Conservation (phyloP, 345 rosid genomes). For the Anacardium occidentale region DNA sequence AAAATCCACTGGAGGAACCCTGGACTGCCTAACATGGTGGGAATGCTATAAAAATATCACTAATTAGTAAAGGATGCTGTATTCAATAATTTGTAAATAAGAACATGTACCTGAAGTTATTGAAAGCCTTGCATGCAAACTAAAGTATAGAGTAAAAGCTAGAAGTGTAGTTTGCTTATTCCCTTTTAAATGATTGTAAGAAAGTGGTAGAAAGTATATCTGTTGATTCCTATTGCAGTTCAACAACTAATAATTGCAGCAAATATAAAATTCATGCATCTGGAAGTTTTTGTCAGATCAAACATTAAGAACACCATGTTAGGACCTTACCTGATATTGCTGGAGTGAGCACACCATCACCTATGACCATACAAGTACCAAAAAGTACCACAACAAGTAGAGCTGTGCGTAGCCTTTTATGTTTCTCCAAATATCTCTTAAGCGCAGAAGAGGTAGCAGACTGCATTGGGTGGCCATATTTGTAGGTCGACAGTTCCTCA, state of each 20-base stretch:
- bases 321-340: slow-evolving; percentile 69
- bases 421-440: slow-evolving; percentile 71
- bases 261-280: background rate
- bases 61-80: background rate
- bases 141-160: background rate
- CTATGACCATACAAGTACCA: slow-evolving; percentile 92
- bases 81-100: background rate
- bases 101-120: background rate
- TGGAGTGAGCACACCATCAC: slow-evolving; percentile 87
- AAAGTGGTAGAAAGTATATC: background rate
- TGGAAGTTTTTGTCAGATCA: background rate
- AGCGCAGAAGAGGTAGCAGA: slow-evolving; percentile 45
- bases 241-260: background rate
- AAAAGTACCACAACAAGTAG: slow-evolving; percentile 71
- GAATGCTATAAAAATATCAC: background rate
- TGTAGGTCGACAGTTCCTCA: slow-evolving; percentile 88
- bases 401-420: slow-evolving; percentile 66
- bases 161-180: slow-evolving; percentile 1
- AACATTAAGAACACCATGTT: background rate
- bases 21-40: background rate
- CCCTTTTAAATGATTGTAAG: background rate
- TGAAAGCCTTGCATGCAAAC: background rate
- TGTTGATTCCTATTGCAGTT: background rate
- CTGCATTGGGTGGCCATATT: slow-evolving; percentile 51
- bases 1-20: background rate